Percentiles rank a stretch among this genome's conserved stretches.
Conservation (phyloP, 768 basidiomycete species). For the Lactarius trivialis region DNA sequence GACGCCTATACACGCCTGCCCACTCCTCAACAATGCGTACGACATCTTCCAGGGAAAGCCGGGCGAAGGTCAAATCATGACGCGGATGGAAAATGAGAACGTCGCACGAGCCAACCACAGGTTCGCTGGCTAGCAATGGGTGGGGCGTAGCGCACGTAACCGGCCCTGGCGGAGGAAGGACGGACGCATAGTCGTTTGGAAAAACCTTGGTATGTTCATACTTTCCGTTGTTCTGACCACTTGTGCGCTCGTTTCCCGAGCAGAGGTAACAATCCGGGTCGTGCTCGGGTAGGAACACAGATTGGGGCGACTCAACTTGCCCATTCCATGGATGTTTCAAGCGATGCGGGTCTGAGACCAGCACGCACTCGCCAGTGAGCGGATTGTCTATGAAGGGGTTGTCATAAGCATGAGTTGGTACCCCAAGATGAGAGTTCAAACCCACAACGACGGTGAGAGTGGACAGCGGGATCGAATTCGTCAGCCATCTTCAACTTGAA, state of each 20-base stretch:
- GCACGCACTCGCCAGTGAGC: slow-evolving; percentile 64
- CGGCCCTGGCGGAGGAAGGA: slow-evolving; percentile 60
- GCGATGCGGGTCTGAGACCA: slow-evolving; percentile 79
- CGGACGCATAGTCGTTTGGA: slow-evolving; percentile 78
- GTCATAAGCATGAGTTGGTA: not conserved
- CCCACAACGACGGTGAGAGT: slow-evolving; percentile 21
- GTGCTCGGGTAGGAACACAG: slow-evolving; percentile 48
- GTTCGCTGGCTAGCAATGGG: slow-evolving; percentile 55
- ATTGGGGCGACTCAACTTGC: slow-evolving; percentile 64
- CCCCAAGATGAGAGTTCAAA: slow-evolving; percentile 3
- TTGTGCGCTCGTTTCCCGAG: slow-evolving; percentile 72
- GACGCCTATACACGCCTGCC: slow-evolving; percentile 53
- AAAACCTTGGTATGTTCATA: slow-evolving; percentile 69
- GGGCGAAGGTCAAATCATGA: slow-evolving; percentile 80
- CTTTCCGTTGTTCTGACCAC: slow-evolving; percentile 59
- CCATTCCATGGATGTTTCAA: slow-evolving; percentile 89
- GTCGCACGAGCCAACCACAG: slow-evolving; percentile 77
- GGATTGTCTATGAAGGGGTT: slow-evolving; percentile 63
- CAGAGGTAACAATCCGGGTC: slow-evolving; percentile 82
- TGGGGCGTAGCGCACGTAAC: slow-evolving; percentile 44
- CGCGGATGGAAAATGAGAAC: slow-evolving; percentile 83
- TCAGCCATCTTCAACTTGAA: slow-evolving; percentile 19
- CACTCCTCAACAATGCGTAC: slow-evolving; percentile 63
- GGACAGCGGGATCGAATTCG: slow-evolving; percentile 15
- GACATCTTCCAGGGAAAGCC: slow-evolving; percentile 52